These are phyloP conservation scores for Ambrosiella cleistominuta DNA, from an alignment of 2,329 filamentous ascomycete genomes.

Conservation along the genomic window DNA sequence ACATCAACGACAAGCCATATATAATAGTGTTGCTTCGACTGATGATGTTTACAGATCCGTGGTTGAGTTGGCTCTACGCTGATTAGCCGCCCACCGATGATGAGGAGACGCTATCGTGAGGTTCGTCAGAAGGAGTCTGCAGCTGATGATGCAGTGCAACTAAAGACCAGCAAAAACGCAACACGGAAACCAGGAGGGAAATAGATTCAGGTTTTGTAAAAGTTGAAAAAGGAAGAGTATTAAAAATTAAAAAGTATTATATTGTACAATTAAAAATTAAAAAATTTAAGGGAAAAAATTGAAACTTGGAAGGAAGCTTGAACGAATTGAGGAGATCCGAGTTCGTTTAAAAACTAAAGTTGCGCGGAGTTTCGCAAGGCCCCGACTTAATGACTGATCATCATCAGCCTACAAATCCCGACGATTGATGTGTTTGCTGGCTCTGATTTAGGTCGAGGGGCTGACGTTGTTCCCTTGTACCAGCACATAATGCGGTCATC, in stretches of 20 bases:
- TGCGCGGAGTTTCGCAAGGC: neutral
- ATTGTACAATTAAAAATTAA: neutral
- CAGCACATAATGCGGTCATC: neutral
- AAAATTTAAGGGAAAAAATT: neutral
- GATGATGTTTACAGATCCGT: neutral
- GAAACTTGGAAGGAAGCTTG: neutral
- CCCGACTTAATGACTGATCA: neutral
- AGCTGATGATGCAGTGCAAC: conserved; percentile 3
- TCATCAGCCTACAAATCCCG: neutral
- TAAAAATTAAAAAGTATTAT: neutral
- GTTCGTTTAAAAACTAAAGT: conserved; percentile 1
- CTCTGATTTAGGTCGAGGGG: neutral
- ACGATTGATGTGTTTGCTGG: neutral
- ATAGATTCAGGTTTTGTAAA: neutral
- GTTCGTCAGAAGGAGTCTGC: conserved; percentile 3
- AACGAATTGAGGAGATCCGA: neutral
- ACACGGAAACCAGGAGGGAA: neutral
- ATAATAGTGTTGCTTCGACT: neutral
- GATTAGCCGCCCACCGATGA: neutral
- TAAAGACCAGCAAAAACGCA: conserved; percentile 1
- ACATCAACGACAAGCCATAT: neutral
- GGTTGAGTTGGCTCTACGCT: neutral
- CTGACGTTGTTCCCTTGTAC: neutral
- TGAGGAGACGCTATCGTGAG: neutral
- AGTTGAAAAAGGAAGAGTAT: neutral